Conservation (phyloP, 495 filamentous ascomycete species). For the Aspergillus nidulans region DNA sequence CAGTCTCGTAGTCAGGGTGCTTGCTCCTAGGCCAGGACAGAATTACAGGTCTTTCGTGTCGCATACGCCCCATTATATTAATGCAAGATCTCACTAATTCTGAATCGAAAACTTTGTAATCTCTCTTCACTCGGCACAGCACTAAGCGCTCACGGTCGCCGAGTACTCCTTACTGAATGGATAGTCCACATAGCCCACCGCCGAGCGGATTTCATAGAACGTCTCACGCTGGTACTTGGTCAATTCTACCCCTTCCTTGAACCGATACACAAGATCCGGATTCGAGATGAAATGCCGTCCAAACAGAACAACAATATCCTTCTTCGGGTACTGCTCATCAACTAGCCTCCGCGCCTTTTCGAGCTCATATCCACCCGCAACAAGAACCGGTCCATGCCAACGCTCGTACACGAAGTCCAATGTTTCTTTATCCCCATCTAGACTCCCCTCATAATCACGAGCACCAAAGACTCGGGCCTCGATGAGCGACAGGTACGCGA, state of each 20-base stretch:
- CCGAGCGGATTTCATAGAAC: constrained; percentile 48
- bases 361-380: constrained; percentile 53
- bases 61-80: no score
- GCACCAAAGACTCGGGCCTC: constrained; percentile 7
- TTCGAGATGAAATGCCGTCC: constrained; percentile 64
- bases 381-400: constrained; percentile 47
- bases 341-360: constrained; percentile 34
- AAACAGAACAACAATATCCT: constrained; percentile 51
- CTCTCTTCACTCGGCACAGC: no score
- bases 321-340: constrained; percentile 44
- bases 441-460: constrained; percentile 20
- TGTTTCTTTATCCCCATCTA: constrained; percentile 21
- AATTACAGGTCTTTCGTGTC: no score
- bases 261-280: constrained; percentile 59
- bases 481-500: constrained; percentile 55
- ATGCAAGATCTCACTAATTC: no score
- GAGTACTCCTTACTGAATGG: constrained; percentile 14
- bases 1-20: no score
- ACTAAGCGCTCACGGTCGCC: not conserved
- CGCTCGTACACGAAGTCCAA: constrained; percentile 42
- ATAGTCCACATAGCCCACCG: constrained; percentile 59
- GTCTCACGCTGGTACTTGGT: constrained; percentile 46
- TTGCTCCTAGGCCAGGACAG: no score
- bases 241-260: constrained; percentile 51
- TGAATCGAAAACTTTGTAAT: no score